Conservation (phyloP, 2,329 filamentous ascomycete genomes). For the Pochonia chlamydosporia region DNA sequence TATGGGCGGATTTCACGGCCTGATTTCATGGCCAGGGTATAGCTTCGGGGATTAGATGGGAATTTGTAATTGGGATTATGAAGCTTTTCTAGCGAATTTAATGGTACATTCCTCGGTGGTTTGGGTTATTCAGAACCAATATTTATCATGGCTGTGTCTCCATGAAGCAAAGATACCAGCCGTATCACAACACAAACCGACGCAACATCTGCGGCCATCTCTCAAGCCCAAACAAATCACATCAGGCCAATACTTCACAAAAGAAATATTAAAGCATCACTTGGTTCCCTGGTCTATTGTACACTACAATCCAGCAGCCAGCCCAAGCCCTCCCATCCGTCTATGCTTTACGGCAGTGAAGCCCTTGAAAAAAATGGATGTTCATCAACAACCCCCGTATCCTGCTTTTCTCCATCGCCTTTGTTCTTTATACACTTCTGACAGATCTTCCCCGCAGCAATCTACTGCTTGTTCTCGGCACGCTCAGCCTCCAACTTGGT, state of each 20-base stretch:
- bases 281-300: constrained; percentile 22
- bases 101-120: too few species aligned
- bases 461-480: constrained; percentile 27
- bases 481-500: constrained; percentile 52
- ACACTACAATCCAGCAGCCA: constrained; percentile 19
- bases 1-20: too few species aligned
- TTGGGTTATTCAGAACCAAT: too few species aligned
- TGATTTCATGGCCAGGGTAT: too few species aligned
- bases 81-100: too few species aligned
- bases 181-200: too few species aligned
- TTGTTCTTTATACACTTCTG: background rate
- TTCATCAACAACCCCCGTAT: background rate
- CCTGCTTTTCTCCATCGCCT: background rate
- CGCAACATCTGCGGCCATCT: background rate
- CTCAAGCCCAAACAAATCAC: background rate
- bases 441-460: background rate
- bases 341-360: constrained; percentile 6
- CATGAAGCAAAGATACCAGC: too few species aligned
- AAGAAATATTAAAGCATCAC: constrained; percentile 6
- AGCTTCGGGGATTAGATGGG: too few species aligned
- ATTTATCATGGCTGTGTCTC: too few species aligned
- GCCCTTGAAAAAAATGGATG: constrained; percentile 3
- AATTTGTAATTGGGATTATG: too few species aligned
- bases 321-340: constrained; percentile 12
- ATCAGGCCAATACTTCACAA: background rate